phyloP scores from a whole-genome alignment of 2,329 filamentous ascomycete species.

The Penicillium sp. region DNA sequence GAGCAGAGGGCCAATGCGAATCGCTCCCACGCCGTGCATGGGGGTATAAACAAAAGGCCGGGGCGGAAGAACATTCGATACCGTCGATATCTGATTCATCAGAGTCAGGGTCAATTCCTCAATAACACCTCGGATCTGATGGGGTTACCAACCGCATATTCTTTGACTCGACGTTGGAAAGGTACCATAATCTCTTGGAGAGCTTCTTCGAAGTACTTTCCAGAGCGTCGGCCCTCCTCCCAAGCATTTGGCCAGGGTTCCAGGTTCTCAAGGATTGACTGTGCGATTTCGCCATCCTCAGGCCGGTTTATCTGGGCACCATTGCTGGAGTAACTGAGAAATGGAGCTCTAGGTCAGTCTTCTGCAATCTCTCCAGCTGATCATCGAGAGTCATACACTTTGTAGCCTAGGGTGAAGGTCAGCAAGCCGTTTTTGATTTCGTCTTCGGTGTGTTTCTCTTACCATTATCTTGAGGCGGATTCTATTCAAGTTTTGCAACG shows the following conservation, averaged over 20 bases:
- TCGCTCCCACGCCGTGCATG: slow-evolving; percentile 46
- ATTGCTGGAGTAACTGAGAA: slow-evolving; percentile 60
- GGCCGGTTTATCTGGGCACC: slow-evolving; percentile 69
- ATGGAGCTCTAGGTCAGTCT: slow-evolving; percentile 1
- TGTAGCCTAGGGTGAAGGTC: slow-evolving; percentile 54
- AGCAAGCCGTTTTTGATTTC: slow-evolving; percentile 11
- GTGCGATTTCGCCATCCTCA: slow-evolving; percentile 62
- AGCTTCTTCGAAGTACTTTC: slow-evolving; percentile 36
- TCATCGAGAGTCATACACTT: slow-evolving; percentile 51
- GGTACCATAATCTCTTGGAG: slow-evolving; percentile 35
- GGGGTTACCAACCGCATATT: slow-evolving; percentile 36
- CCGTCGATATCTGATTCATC: slow-evolving; percentile 38
- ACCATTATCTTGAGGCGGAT: slow-evolving; percentile 66
- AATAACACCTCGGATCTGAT: background rate
- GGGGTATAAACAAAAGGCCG: slow-evolving; percentile 49
- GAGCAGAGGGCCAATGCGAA: slow-evolving; percentile 41
- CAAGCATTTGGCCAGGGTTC: slow-evolving; percentile 52
- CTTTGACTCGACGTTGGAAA: slow-evolving; percentile 37
- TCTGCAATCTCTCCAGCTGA: background rate
- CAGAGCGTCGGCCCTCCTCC: slow-evolving; percentile 52
- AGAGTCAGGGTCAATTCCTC: slow-evolving; percentile 16
- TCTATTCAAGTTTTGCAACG: slow-evolving; percentile 38
- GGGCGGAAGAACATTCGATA: slow-evolving; percentile 31
- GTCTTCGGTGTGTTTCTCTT: slow-evolving; percentile 6
- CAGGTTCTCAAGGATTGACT: slow-evolving; percentile 59